Percentiles rank a stretch among this genome's conserved stretches.
Conservation (phyloP, 2,329 filamentous ascomycete genomes). For the Microsporum ferrugineum region DNA sequence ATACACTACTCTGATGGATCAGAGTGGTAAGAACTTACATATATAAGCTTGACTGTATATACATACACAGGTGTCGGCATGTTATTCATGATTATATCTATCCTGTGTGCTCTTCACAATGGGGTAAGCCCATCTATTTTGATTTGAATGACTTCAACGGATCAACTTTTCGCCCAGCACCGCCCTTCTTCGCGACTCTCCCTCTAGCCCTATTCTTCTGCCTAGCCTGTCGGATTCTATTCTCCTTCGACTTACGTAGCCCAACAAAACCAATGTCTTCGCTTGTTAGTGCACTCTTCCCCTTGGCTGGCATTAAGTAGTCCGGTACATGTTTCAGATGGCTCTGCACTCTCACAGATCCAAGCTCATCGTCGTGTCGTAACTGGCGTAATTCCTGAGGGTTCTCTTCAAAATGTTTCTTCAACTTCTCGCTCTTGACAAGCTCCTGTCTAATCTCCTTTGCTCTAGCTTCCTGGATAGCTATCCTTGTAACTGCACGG, state of each 20-base stretch:
- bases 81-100: neutral
- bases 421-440: slow-evolving; percentile 85
- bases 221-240: slow-evolving; percentile 41
- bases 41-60: neutral
- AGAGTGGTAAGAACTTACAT: neutral
- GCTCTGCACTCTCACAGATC: slow-evolving; percentile 69
- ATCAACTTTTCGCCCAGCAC: slow-evolving; percentile 57
- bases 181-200: slow-evolving; percentile 38
- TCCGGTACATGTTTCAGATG: slow-evolving; percentile 93
- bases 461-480: slow-evolving; percentile 78
- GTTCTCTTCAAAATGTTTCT: slow-evolving; percentile 94
- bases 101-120: neutral
- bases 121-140: slow-evolving; percentile 19
- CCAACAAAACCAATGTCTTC: slow-evolving; percentile 68
- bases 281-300: slow-evolving; percentile 54
- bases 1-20: slow-evolving; percentile 23
- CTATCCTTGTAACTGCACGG: slow-evolving; percentile 76
- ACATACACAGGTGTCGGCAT: neutral
- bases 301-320: slow-evolving; percentile 72
- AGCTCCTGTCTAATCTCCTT: slow-evolving; percentile 81
- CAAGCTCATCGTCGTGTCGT: slow-evolving; percentile 78
- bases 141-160: slow-evolving; percentile 82
- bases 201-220: slow-evolving; percentile 34
- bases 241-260: slow-evolving; percentile 41
- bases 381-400: slow-evolving; percentile 77